Evolutionary conservation across 2,329 filamentous ascomycete genomes (phyloP).

Genomic region (Dactylonectria estremocensis): DNA sequence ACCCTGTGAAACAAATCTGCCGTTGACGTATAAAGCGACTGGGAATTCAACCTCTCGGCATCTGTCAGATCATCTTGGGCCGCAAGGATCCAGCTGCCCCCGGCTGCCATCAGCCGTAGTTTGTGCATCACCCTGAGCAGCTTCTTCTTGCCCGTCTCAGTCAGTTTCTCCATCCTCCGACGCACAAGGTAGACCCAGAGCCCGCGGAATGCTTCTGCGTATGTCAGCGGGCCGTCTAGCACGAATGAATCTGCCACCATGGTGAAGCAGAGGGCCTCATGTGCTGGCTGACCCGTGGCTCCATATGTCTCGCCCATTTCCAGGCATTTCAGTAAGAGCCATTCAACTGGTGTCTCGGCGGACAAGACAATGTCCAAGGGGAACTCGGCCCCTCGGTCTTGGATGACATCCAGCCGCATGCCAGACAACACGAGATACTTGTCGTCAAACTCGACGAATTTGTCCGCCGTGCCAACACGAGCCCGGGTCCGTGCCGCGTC

Average conservation of each 20-base stretch:
- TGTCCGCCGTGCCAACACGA: neutral
- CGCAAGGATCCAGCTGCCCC: conserved; percentile 13
- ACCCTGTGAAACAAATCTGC: neutral
- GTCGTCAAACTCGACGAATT: conserved; percentile 1
- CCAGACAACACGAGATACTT: conserved; percentile 19
- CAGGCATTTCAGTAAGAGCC: neutral
- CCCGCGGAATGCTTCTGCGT: conserved; percentile 12
- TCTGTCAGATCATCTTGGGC: conserved; percentile 8
- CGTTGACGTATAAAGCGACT: neutral
- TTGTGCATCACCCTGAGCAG: conserved; percentile 2
- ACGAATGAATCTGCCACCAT: conserved; percentile 13
- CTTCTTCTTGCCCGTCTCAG: neutral
- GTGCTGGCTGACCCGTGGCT: conserved; percentile 13
- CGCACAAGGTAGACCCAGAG: conserved; percentile 17
- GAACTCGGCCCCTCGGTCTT: conserved; percentile 8
- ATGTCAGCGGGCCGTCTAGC: conserved; percentile 19
- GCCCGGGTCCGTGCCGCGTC: conserved; percentile 12
- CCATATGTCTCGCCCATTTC: conserved; percentile 6
- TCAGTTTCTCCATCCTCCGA: conserved; percentile 8
- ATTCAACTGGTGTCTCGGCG: conserved; percentile 4
- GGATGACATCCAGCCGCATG: conserved; percentile 14
- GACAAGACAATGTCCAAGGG: conserved; percentile 1
- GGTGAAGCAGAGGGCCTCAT: conserved; percentile 23
- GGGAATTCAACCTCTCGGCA: neutral
- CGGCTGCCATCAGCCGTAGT: neutral